Conservation (phyloP, 805 yeast species). For the Saturnispora hagleri region DNA sequence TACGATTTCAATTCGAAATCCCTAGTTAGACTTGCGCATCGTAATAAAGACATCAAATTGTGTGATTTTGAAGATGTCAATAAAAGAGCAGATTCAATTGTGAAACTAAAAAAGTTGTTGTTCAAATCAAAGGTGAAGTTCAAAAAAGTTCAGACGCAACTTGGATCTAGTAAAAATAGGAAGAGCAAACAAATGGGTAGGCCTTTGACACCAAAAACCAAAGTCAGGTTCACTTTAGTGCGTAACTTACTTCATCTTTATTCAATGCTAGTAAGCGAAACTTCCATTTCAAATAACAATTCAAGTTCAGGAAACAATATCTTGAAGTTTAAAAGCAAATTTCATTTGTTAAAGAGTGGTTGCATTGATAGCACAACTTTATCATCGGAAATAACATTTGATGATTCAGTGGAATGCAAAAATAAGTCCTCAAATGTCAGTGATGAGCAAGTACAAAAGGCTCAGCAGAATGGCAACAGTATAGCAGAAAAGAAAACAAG, state of each 20-base stretch:
- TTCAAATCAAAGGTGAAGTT: not conserved
- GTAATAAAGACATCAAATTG: conserved; percentile 9
- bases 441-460: not conserved
- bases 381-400: not conserved
- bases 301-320: not conserved
- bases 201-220: conserved; percentile 43
- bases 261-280: conserved; percentile 31
- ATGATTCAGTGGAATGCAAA: not conserved
- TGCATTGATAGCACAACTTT: not conserved
- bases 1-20: not conserved
- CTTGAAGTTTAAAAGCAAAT: not conserved
- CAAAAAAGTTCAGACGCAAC: not conserved
- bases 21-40: conserved; percentile 9
- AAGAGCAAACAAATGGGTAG: conserved; percentile 26
- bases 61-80: conserved; percentile 3
- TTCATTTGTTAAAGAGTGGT: not conserved
- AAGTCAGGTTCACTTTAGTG: conserved; percentile 38
- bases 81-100: not conserved
- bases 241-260: conserved; percentile 37
- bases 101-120: conserved; percentile 6
- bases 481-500: not conserved
- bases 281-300: conserved; percentile 5
- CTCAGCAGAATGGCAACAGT: not conserved
- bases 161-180: not conserved
- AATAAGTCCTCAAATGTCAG: not conserved